Base-by-base conservation (phyloP, 176 grass and related monocot genomes). In the Triticum timopheevii region DNA sequence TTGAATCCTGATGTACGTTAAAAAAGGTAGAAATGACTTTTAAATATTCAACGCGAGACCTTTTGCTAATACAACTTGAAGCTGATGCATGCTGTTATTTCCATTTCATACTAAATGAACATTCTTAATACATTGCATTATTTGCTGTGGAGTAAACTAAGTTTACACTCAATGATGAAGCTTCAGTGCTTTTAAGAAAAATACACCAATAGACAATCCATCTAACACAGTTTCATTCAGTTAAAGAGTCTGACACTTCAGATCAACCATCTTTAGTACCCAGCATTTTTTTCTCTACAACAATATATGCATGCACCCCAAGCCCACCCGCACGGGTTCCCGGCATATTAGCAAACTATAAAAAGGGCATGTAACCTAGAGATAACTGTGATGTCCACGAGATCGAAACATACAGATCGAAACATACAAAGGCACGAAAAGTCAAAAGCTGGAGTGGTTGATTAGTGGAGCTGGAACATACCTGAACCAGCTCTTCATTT, bases 401-500 rank as follows among this genome's bases (percentile, higher is more conserved):
- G 42, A 64, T 33, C 22, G 77, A 38, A 86, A 30, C n/a, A 85
- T 27, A 69, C 25, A 77, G 28, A 28, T 28, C 28, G 28, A 28
- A 28, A 28, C 22, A 85, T 27, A 69, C 25, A 77, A 10, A n/a
- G 81, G 42, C 27, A 75, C 7, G 5, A 71, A 82, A 76, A 31
- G 15, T 31, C 15, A 84, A 78, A 56, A 35, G 28, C 11, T 74
- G 22, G 39, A 85, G 11, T 54, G 58, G 45, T 59, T 58, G 76
- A 76, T 42, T 44, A 61, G 23, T 86, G 74, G 13, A 86, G 31
- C 40, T 67, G 10, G 39, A 27, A 44, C 87, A 38, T 94, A 96
- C 94, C 87, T 95, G 94, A 77, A 96, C 89, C 63, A 96, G 70
- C 67, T 96, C 94, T 78, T 96, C 94, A 87, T 90, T 96, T 87